A percentile compares a stretch with the other conserved stretches of the same genome.
These are phyloP conservation scores for Trichoderma aggressivum DNA, from an alignment of 2,329 filamentous ascomycete species.

Conservation along the genomic window DNA sequence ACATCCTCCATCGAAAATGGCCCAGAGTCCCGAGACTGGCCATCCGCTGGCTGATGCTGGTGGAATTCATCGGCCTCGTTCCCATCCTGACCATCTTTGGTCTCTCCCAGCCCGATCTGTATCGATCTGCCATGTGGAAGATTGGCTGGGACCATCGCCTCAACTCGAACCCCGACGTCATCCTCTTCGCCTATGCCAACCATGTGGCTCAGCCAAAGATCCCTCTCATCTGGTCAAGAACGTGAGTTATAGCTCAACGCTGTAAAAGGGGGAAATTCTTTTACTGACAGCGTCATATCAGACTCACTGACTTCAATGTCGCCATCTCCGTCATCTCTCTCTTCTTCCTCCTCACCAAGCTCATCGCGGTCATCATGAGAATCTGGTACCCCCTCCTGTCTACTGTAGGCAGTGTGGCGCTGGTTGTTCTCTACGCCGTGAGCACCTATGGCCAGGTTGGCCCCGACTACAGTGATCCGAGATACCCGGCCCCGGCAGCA, in stretches of 20 bases:
- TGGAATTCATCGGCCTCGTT: conserved; percentile 65
- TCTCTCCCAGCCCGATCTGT: conserved; percentile 69
- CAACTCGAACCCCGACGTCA: conserved; percentile 68
- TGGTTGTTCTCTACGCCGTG: conserved; percentile 61
- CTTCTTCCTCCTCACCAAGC: conserved; percentile 71
- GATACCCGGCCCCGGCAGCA: conserved; percentile 58
- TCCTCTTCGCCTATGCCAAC: conserved; percentile 73
- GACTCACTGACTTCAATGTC: conserved; percentile 72
- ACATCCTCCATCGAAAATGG: conserved; percentile 58
- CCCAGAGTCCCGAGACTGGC: conserved; percentile 47
- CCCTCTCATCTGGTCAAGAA: conserved; percentile 69
- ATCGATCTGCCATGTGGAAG: conserved; percentile 68
- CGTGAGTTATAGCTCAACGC: conserved; percentile 53
- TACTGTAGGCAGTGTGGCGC: conserved; percentile 52
- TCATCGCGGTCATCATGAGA: conserved; percentile 66
- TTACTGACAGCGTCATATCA: conserved; percentile 34
- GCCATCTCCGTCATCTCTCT: conserved; percentile 72
- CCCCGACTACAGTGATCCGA: conserved; percentile 66
- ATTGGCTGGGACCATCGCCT: conserved; percentile 68
- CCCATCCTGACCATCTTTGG: conserved; percentile 67
- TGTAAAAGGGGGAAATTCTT: neutral
- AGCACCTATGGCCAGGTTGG: conserved; percentile 69
- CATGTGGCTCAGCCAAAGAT: conserved; percentile 58
- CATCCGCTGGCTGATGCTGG: conserved; percentile 60
- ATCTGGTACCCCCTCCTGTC: conserved; percentile 66